These are phyloP conservation scores for Chaetomium cochliodes DNA, from an alignment of 495 filamentous ascomycete species.

Conservation along the genomic window DNA sequence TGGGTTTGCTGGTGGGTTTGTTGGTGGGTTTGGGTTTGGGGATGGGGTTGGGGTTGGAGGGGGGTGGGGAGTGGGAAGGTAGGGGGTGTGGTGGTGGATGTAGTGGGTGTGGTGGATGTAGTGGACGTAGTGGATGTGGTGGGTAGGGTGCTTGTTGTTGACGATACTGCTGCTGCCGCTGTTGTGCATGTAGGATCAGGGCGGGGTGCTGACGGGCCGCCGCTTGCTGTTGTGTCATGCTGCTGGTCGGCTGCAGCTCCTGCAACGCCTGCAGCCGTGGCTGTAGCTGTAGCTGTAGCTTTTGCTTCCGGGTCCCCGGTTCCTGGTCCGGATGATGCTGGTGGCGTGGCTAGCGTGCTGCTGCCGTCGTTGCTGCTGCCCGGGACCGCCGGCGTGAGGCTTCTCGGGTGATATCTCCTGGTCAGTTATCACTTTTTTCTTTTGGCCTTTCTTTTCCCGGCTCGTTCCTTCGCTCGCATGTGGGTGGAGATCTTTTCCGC, in stretches of 20 bases:
- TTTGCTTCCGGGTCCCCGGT: slow-evolving; percentile 23
- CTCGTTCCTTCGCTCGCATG: slow-evolving; percentile 14
- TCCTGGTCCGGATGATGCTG: slow-evolving; percentile 7
- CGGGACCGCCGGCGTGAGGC: neutral
- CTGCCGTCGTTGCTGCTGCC: neutral
- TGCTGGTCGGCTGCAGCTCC: neutral
- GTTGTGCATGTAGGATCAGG: neutral
- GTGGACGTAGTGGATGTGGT: too few species aligned
- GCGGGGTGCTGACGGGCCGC: too few species aligned
- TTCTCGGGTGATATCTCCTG: neutral
- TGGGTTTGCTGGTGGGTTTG: too few species aligned
- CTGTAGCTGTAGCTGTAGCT: neutral
- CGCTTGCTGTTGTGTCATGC: neutral
- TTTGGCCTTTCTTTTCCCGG: slow-evolving; percentile 5
- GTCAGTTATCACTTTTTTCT: slow-evolving; percentile 30
- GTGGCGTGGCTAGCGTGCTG: neutral
- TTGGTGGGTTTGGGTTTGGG: neutral
- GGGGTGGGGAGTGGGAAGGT: too few species aligned
- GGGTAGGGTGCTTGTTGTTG: neutral
- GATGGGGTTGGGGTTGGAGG: neutral
- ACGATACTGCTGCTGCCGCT: slow-evolving; percentile 4
- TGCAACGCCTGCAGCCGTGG: too few species aligned
- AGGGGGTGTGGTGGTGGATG: too few species aligned
- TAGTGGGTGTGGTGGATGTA: too few species aligned
- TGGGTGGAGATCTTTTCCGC: neutral